phyloP scores from a whole-genome alignment of 2,329 filamentous ascomycete species.

The Botrytis pseudocinerea region DNA sequence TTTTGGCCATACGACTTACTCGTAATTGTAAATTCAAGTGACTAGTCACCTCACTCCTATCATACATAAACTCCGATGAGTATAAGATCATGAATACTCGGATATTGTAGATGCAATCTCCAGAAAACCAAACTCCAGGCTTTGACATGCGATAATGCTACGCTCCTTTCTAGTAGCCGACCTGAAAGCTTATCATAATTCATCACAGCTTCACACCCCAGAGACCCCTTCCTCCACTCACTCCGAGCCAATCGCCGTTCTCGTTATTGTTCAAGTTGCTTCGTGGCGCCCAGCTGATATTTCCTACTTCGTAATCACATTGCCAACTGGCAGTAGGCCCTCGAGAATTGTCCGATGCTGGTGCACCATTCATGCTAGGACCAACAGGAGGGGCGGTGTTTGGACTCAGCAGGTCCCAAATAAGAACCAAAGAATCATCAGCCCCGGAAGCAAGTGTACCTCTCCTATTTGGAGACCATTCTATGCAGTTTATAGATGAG shows the following conservation, averaged over 20 bases:
- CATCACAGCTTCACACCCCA: constrained; percentile 58
- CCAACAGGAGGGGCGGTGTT: constrained; percentile 39
- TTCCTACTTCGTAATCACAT: constrained; percentile 84
- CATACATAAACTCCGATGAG: constrained; percentile 29
- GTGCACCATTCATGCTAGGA: constrained; percentile 51
- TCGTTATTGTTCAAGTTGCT: constrained; percentile 61
- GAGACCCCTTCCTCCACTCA: constrained; percentile 76
- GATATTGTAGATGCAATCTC: constrained; percentile 32
- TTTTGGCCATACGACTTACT: constrained; percentile 17
- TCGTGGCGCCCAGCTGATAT: constrained; percentile 81
- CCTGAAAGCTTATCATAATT: constrained; percentile 26
- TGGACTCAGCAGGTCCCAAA: constrained; percentile 86
- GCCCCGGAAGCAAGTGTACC: constrained; percentile 88
- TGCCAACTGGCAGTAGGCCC: constrained; percentile 77
- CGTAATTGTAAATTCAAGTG: background rate
- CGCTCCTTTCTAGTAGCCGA: constrained; percentile 28
- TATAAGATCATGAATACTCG: constrained; percentile 28
- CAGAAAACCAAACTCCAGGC: constrained; percentile 33
- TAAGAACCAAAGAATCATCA: constrained; percentile 86
- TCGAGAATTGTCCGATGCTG: constrained; percentile 57
- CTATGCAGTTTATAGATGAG: constrained; percentile 84
- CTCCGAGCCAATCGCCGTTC: constrained; percentile 79
- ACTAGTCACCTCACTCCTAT: constrained; percentile 22
- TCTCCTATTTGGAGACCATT: constrained; percentile 87
- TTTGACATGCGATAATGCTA: constrained; percentile 30